A percentile compares a stretch with the other conserved stretches of the same genome.
phyloP scores from a whole-genome alignment of 805 yeast species.

The Metschnikowia similis region DNA sequence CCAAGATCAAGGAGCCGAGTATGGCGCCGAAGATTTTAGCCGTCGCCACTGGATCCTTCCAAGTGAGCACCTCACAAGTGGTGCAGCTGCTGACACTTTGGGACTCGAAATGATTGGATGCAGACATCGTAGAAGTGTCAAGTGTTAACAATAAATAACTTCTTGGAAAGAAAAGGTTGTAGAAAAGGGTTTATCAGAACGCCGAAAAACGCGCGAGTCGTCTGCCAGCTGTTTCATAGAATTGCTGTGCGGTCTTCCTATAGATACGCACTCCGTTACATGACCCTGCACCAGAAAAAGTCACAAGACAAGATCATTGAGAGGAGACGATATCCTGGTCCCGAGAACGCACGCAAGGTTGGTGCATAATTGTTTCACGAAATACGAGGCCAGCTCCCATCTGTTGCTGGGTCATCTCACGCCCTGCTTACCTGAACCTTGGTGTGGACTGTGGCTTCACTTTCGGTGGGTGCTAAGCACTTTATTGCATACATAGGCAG shows the following conservation, averaged over 20 bases:
- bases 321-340: background rate
- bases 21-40: conserved; percentile 72
- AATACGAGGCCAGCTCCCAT: too few relatives aligned
- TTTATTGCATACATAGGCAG: too few relatives aligned
- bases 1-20: conserved; percentile 47
- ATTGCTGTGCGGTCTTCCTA: conserved; percentile 3
- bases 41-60: conserved; percentile 73
- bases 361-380: too few relatives aligned
- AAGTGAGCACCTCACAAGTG: conserved; percentile 48
- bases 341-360: background rate
- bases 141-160: conserved; percentile 1
- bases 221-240: conserved; percentile 1
- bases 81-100: conserved; percentile 1
- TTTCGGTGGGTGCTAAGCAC: too few relatives aligned
- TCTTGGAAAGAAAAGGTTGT: background rate
- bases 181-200: conserved; percentile 1
- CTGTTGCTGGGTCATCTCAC: too few relatives aligned
- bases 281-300: conserved; percentile 7
- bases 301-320: conserved; percentile 8
- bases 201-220: conserved; percentile 5
- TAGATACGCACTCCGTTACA: background rate
- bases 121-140: conserved; percentile 1
- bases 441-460: too few relatives aligned
- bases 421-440: too few relatives aligned
- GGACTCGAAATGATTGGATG: background rate